Base-by-base conservation (phyloP, 202 grass and related monocot genomes). In the Musa balbisiana region DNA sequence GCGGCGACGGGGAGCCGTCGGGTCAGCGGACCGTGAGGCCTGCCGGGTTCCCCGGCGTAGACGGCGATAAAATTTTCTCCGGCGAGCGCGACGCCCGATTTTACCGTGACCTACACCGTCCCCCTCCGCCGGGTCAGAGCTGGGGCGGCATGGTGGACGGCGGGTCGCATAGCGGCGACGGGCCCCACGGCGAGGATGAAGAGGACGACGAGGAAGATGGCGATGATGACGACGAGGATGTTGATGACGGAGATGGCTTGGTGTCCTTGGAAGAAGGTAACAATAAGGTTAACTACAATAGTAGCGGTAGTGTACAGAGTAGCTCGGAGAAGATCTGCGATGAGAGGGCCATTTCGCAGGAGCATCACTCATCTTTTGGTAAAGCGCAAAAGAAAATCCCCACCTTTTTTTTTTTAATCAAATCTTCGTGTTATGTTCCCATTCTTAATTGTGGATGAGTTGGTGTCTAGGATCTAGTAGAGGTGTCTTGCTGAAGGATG, bases 151-250 rank as follows among this genome's bases (percentile, higher is more conserved):
- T 62, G 79, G 55, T 67, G 80, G 76, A 80, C 43, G 82, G 16
- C 55, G 59, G 64, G 0, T 54, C 27, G 51, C 77, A 86, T 2
- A 73, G 55, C 17, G 85, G 87, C 11, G 85, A 88, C 8, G 89
- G 60, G 1, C 76, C 78, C 17, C 76, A 80, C 0, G 76, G 17
- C 2, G 73, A 62, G 8, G 83, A 53, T n/a, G 88, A 83, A 6
- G 85, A 91, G 2, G 63, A 71, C 3, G 63, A 75, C 1, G 80
- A 76, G 2, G 88, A 80, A 23, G 68, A 71, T 1, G 53, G 13
- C 0, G 71, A 83, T 16, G 85, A 85, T 2, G 53, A 76, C 24
- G 83, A 85, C 52, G 78, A 80, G 15, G 78, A 80, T 52, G 69
- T 64, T 14, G 68, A 73, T 54, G 69, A 80, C 3, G 69, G 78